These are phyloP conservation scores for Castanospermum australe DNA, from an alignment of 306 rosid genomes.

Conservation along the genomic window DNA sequence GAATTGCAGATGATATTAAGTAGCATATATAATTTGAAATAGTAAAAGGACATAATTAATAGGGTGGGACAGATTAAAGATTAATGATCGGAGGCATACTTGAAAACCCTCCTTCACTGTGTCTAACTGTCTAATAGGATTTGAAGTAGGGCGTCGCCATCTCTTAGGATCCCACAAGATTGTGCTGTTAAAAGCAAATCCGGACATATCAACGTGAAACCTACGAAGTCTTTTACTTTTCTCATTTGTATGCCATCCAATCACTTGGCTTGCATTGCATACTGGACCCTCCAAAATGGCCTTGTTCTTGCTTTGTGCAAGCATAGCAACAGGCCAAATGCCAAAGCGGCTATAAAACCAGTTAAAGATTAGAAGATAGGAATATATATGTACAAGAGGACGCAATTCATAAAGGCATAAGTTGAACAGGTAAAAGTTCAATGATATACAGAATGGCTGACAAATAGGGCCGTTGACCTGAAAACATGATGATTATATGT, in stretches of 20 bases:
- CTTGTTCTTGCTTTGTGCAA: constrained; percentile 91
- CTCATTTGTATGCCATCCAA: constrained; percentile 98
- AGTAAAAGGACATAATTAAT: constrained; percentile 17
- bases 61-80: constrained; percentile 13
- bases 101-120: constrained; percentile 96
- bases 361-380: constrained; percentile 27
- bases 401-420: constrained; percentile 1
- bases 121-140: constrained; percentile 77
- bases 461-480: background rate
- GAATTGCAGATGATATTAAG: constrained; percentile 14
- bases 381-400: background rate
- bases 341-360: constrained; percentile 75
- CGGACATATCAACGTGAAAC: constrained; percentile 99
- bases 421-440: background rate
- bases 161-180: constrained; percentile 94
- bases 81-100: constrained; percentile 41
- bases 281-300: constrained; percentile 97
- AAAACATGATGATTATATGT: constrained; percentile 10
- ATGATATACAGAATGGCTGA: background rate
- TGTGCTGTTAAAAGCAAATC: constrained; percentile 97
- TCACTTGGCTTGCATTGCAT: constrained; percentile 88
- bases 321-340: constrained; percentile 99
- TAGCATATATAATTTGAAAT: constrained; percentile 5
- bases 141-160: constrained; percentile 74
- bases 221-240: constrained; percentile 85